phyloP scores from a whole-genome alignment of 371 early-diverging fungal species.

The Syncephalastrum sp. region DNA sequence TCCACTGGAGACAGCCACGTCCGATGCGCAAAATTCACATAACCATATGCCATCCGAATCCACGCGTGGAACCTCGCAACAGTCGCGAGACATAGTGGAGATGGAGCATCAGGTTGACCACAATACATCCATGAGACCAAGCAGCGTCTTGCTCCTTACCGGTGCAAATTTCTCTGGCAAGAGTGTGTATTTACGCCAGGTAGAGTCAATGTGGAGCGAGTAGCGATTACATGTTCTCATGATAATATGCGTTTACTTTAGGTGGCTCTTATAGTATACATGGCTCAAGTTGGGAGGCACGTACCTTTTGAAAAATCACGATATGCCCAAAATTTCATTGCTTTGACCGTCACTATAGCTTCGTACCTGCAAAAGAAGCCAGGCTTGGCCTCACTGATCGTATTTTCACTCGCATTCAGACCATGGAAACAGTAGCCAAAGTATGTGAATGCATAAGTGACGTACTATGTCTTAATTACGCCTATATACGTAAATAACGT shows the following conservation, averaged over 20 bases:
- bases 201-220: constrained; percentile 11
- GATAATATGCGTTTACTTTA: constrained; percentile 14
- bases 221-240: constrained; percentile 1
- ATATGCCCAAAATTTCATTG: neutral
- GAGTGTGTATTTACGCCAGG: constrained; percentile 78
- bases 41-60: too few relatives aligned
- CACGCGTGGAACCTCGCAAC: too few relatives aligned
- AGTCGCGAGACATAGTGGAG: too few relatives aligned
- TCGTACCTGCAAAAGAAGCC: constrained; percentile 88
- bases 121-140: too few relatives aligned
- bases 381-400: constrained; percentile 85
- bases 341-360: constrained; percentile 72
- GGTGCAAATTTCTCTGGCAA: constrained; percentile 84
- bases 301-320: too few relatives aligned
- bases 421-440: constrained; percentile 54
- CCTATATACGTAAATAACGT: constrained; percentile 1
- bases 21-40: neutral
- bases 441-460: constrained; percentile 8
- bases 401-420: constrained; percentile 80
- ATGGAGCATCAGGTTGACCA: too few relatives aligned
- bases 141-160: constrained; percentile 58
- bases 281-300: constrained; percentile 82
- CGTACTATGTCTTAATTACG: neutral
- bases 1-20: neutral
- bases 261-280: constrained; percentile 67